phyloP scores from a whole-genome alignment of 106 monocot species.

The Dioscorea zingiberensis region DNA sequence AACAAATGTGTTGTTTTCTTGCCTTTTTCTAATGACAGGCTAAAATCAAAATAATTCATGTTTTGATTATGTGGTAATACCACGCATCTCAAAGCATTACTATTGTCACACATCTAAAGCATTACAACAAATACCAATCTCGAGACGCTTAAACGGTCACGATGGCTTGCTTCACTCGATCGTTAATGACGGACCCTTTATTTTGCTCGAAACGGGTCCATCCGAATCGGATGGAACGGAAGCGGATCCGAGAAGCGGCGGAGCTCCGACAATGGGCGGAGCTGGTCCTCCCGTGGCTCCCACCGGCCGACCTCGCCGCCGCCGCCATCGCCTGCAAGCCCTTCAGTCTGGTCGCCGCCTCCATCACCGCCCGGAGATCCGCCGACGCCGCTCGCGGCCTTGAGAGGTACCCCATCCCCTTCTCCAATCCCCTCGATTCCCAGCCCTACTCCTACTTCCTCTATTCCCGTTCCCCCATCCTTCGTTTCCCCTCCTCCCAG shows the following conservation, averaged over 20 bases:
- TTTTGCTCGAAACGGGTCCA: no score
- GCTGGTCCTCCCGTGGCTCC: slow-evolving; percentile 44
- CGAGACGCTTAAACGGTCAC: no score
- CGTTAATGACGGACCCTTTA: no score
- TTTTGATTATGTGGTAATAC: no score
- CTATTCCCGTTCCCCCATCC: slow-evolving; percentile 27
- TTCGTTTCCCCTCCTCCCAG: slow-evolving; percentile 10
- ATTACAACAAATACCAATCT: no score
- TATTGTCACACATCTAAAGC: no score
- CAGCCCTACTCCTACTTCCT: slow-evolving; percentile 43
- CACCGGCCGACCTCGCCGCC: slow-evolving; percentile 37
- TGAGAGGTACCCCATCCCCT: slow-evolving; percentile 53
- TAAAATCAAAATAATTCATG: no score
- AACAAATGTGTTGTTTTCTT: no score
- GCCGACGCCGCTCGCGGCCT: slow-evolving; percentile 55
- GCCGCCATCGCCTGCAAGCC: slow-evolving; percentile 29
- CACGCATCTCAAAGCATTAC: no score
- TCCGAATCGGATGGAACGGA: neutral
- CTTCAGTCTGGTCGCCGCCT: slow-evolving; percentile 15
- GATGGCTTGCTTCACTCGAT: no score
- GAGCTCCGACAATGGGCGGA: slow-evolving; percentile 14
- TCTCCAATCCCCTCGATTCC: slow-evolving; percentile 27
- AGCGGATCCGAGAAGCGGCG: neutral
- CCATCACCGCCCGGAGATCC: slow-evolving; percentile 28
- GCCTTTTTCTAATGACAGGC: no score